Conservation (phyloP, 2,329 filamentous ascomycete genomes). For the Aspergillus sergii region DNA sequence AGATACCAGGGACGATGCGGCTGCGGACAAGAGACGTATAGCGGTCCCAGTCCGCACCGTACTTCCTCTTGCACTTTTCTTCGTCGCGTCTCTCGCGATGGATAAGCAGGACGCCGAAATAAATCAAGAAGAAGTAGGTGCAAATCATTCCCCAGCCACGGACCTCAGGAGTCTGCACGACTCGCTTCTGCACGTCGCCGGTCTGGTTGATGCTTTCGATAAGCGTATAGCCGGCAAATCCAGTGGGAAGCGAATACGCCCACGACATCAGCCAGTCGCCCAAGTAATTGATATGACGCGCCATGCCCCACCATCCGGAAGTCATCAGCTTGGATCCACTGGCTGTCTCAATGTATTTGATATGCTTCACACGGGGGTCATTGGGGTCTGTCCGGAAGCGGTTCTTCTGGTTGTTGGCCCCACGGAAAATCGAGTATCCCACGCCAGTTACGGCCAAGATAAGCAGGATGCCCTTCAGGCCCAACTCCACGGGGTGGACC, state of each 20-base stretch:
- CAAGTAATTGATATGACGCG: constrained; percentile 93
- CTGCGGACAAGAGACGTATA: constrained; percentile 83
- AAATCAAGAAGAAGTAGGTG: constrained; percentile 93
- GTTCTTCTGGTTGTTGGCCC: constrained; percentile 95
- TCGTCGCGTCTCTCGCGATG: constrained; percentile 88
- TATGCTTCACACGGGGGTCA: constrained; percentile 75
- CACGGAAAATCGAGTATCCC: constrained; percentile 91
- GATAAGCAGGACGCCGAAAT: constrained; percentile 83
- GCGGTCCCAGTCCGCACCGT: constrained; percentile 87
- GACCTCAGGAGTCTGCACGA: constrained; percentile 72
- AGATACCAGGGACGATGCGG: constrained; percentile 82
- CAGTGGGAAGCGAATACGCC: constrained; percentile 86
- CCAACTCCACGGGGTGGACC: constrained; percentile 78
- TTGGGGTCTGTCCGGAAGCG: constrained; percentile 84
- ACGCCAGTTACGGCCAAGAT: constrained; percentile 68
- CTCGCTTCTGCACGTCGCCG: constrained; percentile 68
- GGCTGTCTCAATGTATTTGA: constrained; percentile 84
- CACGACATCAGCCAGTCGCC: constrained; percentile 95
- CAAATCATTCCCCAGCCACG: constrained; percentile 83
- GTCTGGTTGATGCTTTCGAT: constrained; percentile 52
- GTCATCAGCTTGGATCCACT: constrained; percentile 78
- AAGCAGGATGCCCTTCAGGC: constrained; percentile 63
- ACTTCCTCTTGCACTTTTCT: constrained; percentile 87
- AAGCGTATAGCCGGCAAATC: constrained; percentile 78
- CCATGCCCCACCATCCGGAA: constrained; percentile 90